Conservation (phyloP, 805 yeast genomes). For the Monosporozyma aquatica region DNA sequence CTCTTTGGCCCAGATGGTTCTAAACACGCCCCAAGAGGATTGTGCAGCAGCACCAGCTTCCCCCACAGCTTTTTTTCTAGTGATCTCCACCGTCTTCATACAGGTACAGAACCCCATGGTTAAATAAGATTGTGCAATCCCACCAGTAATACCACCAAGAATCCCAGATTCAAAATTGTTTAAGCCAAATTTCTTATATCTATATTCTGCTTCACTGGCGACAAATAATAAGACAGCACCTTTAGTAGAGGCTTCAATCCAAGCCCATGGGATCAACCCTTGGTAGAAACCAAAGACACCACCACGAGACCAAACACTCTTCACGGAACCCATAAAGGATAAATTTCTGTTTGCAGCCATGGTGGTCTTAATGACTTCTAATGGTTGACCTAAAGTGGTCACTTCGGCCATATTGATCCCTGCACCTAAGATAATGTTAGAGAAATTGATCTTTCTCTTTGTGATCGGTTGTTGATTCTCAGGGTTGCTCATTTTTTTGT, state of each 20-base stretch:
- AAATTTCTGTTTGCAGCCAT: constrained; percentile 93
- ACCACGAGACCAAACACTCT: constrained; percentile 85
- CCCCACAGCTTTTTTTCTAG: constrained; percentile 70
- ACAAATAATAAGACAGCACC: constrained; percentile 94
- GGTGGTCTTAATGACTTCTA: constrained; percentile 92
- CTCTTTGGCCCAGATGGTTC: constrained; percentile 72
- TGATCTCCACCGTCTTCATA: constrained; percentile 98
- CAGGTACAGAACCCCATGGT: constrained; percentile 98
- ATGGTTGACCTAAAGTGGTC: constrained; percentile 91
- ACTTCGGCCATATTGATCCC: constrained; percentile 88
- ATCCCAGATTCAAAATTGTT: constrained; percentile 78
- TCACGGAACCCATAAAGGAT: constrained; percentile 55
- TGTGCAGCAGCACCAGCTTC: constrained; percentile 58
- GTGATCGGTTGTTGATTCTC: constrained; percentile 18
- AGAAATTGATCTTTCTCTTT: constrained; percentile 79
- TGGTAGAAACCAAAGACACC: constrained; percentile 90
- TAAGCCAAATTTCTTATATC: constrained; percentile 49
- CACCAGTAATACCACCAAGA: constrained; percentile 93
- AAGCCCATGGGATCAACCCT: constrained; percentile 98
- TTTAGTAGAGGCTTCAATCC: constrained; percentile 99
- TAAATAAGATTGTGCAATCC: constrained; percentile 90
- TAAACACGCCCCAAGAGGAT: constrained; percentile 77
- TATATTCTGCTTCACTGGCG: constrained; percentile 84
- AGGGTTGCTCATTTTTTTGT: neutral
- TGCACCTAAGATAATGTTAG: constrained; percentile 89